These are phyloP conservation scores for Micractinium sp. DNA, from an alignment of 139 green algal genomes.

Conservation along the genomic window DNA sequence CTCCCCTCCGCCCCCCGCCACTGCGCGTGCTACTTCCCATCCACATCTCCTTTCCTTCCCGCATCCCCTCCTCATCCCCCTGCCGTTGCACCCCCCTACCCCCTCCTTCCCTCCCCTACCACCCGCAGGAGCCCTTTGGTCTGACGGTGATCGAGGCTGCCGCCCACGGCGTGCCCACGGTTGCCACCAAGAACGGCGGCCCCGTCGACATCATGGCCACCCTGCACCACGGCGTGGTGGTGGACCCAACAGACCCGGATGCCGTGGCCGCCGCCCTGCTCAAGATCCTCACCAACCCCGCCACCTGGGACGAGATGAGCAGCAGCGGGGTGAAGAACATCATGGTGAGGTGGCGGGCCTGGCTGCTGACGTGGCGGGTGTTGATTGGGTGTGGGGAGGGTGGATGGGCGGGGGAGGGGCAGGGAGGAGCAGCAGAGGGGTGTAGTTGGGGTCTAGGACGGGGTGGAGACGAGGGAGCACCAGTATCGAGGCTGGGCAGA, in stretches of 20 bases:
- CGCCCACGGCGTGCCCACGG: conserved; percentile 93
- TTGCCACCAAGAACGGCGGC: conserved; percentile 91
- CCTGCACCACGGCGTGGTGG: conserved; percentile 87
- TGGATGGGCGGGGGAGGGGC: no score
- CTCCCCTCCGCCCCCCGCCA: no score
- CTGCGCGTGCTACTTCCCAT: no score
- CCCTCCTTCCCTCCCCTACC: no score
- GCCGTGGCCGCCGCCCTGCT: conserved; percentile 80
- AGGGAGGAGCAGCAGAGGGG: no score
- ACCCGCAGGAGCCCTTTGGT: conserved; percentile 97
- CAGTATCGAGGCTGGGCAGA: background rate
- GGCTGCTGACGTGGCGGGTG: background rate
- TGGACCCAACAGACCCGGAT: conserved; percentile 85
- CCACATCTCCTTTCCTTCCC: no score
- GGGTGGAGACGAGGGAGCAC: background rate
- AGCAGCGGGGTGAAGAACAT: conserved; percentile 79
- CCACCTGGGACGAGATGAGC: conserved; percentile 80
- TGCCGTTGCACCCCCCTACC: no score
- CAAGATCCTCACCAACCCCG: conserved; percentile 76
- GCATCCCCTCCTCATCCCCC: no score
- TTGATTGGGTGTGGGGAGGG: no score
- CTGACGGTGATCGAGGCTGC: conserved; percentile 95
- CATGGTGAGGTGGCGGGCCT: conserved; percentile 35
- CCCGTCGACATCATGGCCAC: conserved; percentile 52
- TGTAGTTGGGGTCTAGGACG: no score